Evolutionary conservation across 2,329 filamentous ascomycete genomes (phyloP).

Genomic region (Pseudonectria buxi): DNA sequence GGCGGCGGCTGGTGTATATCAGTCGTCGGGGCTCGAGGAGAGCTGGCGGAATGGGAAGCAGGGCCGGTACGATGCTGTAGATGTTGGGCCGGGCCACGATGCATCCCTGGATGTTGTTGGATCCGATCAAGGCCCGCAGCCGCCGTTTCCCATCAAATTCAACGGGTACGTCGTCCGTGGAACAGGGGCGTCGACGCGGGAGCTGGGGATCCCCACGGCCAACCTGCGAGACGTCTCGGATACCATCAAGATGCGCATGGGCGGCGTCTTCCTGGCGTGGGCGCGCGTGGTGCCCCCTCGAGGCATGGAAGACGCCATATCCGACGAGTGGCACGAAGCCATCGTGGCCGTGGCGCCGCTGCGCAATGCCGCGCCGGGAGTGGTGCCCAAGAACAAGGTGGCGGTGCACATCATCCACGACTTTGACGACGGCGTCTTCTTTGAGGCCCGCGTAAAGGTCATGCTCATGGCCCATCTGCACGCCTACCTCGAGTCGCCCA

Average conservation of each 20-base stretch:
- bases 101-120: constrained; percentile 36
- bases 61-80: constrained; percentile 30
- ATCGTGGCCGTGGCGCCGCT: constrained; percentile 51
- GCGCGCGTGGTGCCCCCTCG: constrained; percentile 35
- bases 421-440: constrained; percentile 36
- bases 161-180: constrained; percentile 40
- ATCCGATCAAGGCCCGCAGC: constrained; percentile 41
- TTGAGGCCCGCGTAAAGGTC: constrained; percentile 41
- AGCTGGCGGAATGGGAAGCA: constrained; percentile 33
- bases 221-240: constrained; percentile 47
- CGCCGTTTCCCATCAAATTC: constrained; percentile 49
- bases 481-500: constrained; percentile 12
- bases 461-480: constrained; percentile 56
- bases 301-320: constrained; percentile 22
- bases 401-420: constrained; percentile 48
- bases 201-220: constrained; percentile 46
- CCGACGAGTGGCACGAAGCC: constrained; percentile 49
- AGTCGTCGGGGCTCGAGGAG: constrained; percentile 21
- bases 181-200: constrained; percentile 31
- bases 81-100: constrained; percentile 25
- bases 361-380: constrained; percentile 36
- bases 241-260: constrained; percentile 45
- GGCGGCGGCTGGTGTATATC: constrained; percentile 34
- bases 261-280: constrained; percentile 62
- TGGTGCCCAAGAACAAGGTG: constrained; percentile 46